These are phyloP conservation scores for Phytopythium chamaehyphon DNA, from an alignment of 352 stramenopile species.

Conservation along the genomic window DNA sequence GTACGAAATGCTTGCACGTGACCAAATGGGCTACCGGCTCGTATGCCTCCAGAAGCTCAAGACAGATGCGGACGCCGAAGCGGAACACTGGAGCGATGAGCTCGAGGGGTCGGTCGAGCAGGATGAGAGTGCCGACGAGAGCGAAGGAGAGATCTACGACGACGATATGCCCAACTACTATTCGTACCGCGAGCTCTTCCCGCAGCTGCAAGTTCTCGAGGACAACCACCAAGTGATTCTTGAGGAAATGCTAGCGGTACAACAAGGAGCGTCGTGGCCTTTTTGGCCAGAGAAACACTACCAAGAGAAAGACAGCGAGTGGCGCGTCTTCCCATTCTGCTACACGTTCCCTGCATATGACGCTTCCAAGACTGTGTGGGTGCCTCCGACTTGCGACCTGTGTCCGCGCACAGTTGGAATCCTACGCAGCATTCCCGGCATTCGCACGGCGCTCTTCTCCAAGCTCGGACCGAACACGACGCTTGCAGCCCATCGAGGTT, in stretches of 20 bases:
- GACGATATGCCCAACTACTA: conserved; percentile 76
- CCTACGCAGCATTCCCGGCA: conserved; percentile 51
- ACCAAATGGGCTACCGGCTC: conserved; percentile 48
- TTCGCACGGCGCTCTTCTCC: conserved; percentile 88
- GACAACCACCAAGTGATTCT: conserved; percentile 69
- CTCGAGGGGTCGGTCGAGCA: conserved; percentile 10
- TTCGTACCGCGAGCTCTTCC: conserved; percentile 65
- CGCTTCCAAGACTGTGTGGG: conserved; percentile 78
- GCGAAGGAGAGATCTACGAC: conserved; percentile 66
- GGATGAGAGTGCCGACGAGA: conserved; percentile 25
- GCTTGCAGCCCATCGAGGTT: conserved; percentile 70
- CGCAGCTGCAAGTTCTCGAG: conserved; percentile 70
- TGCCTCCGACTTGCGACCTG: conserved; percentile 61
- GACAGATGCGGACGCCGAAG: conserved; percentile 18
- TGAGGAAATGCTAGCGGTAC: conserved; percentile 67
- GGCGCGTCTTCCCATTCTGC: conserved; percentile 88
- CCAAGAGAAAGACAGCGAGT: conserved; percentile 59
- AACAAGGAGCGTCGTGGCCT: conserved; percentile 57
- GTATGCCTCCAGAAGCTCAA: conserved; percentile 40
- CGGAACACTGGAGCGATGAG: conserved; percentile 28
- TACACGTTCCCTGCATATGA: conserved; percentile 90
- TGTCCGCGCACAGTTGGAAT: conserved; percentile 81
- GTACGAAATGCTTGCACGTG: conserved; percentile 40
- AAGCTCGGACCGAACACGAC: conserved; percentile 82
- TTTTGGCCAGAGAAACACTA: conserved; percentile 89